Evolutionary conservation across 1,139 yeast species (phyloP), one percentile per base, ranked within the genome.

Genomic region (Nakaseomyces kungkrabaensis): DNA sequence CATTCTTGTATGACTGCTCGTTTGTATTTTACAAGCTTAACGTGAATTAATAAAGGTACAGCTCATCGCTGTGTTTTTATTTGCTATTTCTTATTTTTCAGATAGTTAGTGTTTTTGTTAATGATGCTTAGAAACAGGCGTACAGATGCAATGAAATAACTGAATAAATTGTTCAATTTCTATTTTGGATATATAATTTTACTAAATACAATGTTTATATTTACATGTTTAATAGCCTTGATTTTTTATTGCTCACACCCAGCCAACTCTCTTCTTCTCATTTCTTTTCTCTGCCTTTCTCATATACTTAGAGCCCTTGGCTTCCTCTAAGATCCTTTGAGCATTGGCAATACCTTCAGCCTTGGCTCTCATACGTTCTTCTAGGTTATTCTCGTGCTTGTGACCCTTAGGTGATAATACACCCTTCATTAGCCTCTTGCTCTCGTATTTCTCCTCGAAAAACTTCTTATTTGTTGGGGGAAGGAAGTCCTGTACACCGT

Each of bases 371-470:
- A 79, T 72, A 67, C 88, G 81, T 29, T 71, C 80, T 5, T 78
- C 83, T 54, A 77, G 75, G 48, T 76, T 78, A 65, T 89, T 77
- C 68, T 88, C 95, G 75, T 89, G 80, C 68, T 82, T 85, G 59
- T 81, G 82, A 48, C 88, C 84, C 77, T 87, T 88, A 60, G 89
- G 95, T 62, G 72, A 72, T 61, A 82, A 68, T 37, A 87, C 85
- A 66, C 96, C 96, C 62, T 77, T 78, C 79, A 87, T 78, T 69
- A 85, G 78, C 63, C 77, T 77, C 74, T 83, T 85, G 55, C 76
- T 72, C 46, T 76, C 72, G 66, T 82, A 86, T 68, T 86, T 88
- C 55, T 87, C 95, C 60, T 80, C 82, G 68, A 77, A 87, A 78
- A 89, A 87, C 67, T 75, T 76, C 73, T 83, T 84, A 60, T 70